Evolutionary conservation across 1,139 yeast genomes (phyloP), one percentile per base, ranked within the genome.

Genomic region (Candida gigantensis): DNA sequence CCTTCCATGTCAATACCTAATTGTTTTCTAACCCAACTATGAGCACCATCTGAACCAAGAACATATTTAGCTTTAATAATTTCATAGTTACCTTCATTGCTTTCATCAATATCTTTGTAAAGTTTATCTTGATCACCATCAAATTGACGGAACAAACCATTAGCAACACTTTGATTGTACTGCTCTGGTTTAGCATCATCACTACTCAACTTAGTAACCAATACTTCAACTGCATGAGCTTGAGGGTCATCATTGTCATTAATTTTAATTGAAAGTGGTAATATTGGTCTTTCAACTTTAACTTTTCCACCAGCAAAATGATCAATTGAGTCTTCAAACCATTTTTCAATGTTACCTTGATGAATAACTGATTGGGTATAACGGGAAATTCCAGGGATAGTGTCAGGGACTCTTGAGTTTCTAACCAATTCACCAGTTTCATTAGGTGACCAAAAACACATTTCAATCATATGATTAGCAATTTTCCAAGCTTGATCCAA

Each of bases 11-110:
- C 45, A 35, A 41, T 41, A 11, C 41, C 43, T 15, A 41, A 41
- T 32, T 52, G 52, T 35, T 53, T 55, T 31, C 68, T 45, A 24
- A 58, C 64, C 60, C 62, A 57, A 9, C 64, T 57, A 38, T 60
- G 67, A 13, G 67, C 68, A 31, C 68, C 68, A 42, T 62, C 68
- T 27, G 58, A 49, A 17, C 68, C 68, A 28, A 62, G 36, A 32
- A 61, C 58, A 43, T 60, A 62, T 39, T 62, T 61, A 20, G 65
- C 60, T 27, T 53, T 43, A 32, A 61, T 55, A 12, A 46, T 13
- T 27, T 47, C 50, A 32, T 25, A 41, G 18, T 44, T 45, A 3
- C 37, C 25, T 24, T 43, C 48, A 20, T 36, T 37, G 19, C 37
- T 39, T 9, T 37, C 32, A 23, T 28, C 34, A 25, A 39, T 20